Percentiles rank a stretch among this genome's conserved stretches.
phyloP scores from a whole-genome alignment of 306 rosid species.

The Lathyrus oleraceus region DNA sequence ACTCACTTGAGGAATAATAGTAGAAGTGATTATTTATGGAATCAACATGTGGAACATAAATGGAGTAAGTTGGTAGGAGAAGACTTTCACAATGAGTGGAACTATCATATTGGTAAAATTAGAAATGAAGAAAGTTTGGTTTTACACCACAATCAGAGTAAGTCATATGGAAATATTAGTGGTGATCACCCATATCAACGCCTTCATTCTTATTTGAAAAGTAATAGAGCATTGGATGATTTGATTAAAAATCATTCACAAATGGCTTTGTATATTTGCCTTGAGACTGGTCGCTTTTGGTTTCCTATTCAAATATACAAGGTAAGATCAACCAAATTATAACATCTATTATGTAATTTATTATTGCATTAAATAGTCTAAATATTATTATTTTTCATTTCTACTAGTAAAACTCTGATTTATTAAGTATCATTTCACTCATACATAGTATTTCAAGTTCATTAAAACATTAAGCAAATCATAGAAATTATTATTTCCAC shows the following conservation, averaged over 20 bases:
- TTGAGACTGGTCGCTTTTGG: slow-evolving; percentile 66
- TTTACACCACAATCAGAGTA: slow-evolving; percentile 3
- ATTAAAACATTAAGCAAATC: no score
- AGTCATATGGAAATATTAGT: slow-evolving; percentile 27
- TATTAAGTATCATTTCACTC: no score
- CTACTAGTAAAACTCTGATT: neutral
- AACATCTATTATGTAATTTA: neutral
- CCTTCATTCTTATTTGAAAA: slow-evolving; percentile 28
- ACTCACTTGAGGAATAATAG: neutral
- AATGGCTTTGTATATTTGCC: slow-evolving; percentile 58
- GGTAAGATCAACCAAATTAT: slow-evolving; percentile 30
- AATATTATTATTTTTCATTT: neutral
- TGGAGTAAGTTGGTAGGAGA: slow-evolving; percentile 39
- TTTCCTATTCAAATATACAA: slow-evolving; percentile 73
- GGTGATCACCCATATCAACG: slow-evolving; percentile 30
- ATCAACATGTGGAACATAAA: slow-evolving; percentile 3
- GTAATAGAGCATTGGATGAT: neutral
- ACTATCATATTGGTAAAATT: neutral
- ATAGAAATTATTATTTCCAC: no score
- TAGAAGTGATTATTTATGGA: slow-evolving; percentile 34
- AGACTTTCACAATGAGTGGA: slow-evolving; percentile 45
- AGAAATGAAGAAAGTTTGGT: neutral
- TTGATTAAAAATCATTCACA: slow-evolving; percentile 45
- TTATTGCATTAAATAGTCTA: neutral
- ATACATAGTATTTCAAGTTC: neutral